Conservation (phyloP, 768 basidiomycete species). For the Cyclocybe cylindracea region DNA sequence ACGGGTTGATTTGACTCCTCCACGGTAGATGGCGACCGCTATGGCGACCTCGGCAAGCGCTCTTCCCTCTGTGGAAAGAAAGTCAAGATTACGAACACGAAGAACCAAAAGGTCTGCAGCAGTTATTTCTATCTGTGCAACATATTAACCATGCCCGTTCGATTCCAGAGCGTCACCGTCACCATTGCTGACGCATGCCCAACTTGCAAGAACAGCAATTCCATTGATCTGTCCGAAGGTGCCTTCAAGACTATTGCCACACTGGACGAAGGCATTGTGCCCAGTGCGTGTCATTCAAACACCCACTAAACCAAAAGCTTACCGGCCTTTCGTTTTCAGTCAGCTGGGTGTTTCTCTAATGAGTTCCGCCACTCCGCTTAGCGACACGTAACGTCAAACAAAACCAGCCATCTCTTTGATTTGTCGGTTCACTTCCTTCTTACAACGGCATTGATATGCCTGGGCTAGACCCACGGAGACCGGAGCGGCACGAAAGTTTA, state of each 20-base stretch:
- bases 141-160: slow-evolving; percentile 2
- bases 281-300: slow-evolving; percentile 43
- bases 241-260: slow-evolving; percentile 65
- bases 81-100: slow-evolving; percentile 64
- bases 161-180: slow-evolving; percentile 48
- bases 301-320: slow-evolving; percentile 2
- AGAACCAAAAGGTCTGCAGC: slow-evolving; percentile 47
- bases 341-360: slow-evolving; percentile 36
- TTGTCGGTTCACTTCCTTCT: slow-evolving; percentile 42
- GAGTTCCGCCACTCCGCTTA: neutral
- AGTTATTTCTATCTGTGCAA: neutral
- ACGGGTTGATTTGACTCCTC: slow-evolving; percentile 3
- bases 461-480: slow-evolving; percentile 20
- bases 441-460: slow-evolving; percentile 9
- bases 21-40: slow-evolving; percentile 47
- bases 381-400: slow-evolving; percentile 6
- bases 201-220: slow-evolving; percentile 63
- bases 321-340: slow-evolving; percentile 26
- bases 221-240: slow-evolving; percentile 71
- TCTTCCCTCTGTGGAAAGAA: slow-evolving; percentile 67
- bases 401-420: slow-evolving; percentile 7
- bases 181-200: slow-evolving; percentile 83
- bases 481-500: slow-evolving; percentile 24
- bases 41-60: slow-evolving; percentile 43
- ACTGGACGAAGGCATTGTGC: slow-evolving; percentile 51